Conservation (phyloP, 1,284 basidiomycete species). For the Ganoderma sp. region DNA sequence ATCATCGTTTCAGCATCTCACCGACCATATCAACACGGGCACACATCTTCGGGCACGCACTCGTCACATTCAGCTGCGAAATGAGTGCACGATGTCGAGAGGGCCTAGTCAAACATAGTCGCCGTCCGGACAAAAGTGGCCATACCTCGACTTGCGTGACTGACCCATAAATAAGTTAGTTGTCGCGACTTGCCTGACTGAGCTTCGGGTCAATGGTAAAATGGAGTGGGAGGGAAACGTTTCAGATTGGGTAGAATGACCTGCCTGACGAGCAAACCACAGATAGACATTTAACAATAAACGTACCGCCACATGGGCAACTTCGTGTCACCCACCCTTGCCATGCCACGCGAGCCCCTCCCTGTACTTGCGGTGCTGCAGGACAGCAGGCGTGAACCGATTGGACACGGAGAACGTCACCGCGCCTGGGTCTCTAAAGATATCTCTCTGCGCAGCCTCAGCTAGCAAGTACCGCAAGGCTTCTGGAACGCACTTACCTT, state of each 20-base stretch:
- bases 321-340: background rate
- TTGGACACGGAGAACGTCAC: background rate
- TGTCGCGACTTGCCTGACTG: background rate
- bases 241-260: background rate
- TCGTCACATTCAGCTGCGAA: background rate
- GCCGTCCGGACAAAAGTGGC: background rate
- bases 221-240: background rate
- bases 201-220: background rate
- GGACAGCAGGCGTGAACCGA: background rate
- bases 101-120: background rate
- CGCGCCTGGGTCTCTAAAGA: background rate
- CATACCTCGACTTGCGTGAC: background rate
- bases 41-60: slow-evolving; percentile 17
- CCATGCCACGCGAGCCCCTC: background rate
- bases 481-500: background rate
- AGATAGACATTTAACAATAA: background rate
- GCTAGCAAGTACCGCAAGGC: background rate
- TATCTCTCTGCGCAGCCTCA: background rate
- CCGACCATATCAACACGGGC: slow-evolving; percentile 42
- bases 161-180: background rate
- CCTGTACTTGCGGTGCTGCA: background rate
- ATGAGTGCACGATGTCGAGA: background rate
- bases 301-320: background rate
- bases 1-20: slow-evolving; percentile 24
- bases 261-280: background rate